Evolutionary conservation across 2,329 filamentous ascomycete species (phyloP), one percentile per base, ranked within the genome.

Genomic region (Xylariales sp.): DNA sequence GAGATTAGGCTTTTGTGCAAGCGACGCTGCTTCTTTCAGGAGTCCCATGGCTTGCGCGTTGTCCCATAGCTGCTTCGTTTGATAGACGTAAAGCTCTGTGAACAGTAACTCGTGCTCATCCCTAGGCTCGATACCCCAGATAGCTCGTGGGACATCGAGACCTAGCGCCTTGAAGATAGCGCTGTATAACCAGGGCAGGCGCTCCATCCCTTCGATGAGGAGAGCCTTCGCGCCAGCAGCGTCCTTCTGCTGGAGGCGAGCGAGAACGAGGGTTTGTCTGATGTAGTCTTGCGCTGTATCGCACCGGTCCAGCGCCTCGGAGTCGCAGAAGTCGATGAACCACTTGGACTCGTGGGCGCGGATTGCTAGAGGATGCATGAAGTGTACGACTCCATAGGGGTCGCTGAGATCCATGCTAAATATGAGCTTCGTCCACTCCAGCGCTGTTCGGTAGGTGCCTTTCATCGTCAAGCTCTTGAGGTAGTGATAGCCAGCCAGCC

Each of bases 341-440:
- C 87, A 88, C 25, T 83, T 68, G 3, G 84, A 78, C 51, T 95
- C 83, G 44, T 83, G 74, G 4, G 88, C 85, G 38, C 88, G 80
- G n/a, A 97, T 70, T 2, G 89, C 88, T 37, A 95, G 72, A 46
- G 88, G 79, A 55, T 96, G 91, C 33, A 95, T 78, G 45, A 88
- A 75, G 39, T 95, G 76, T 43, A 82, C 74, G 54, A 95, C 78
- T 32, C 80, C 86, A 53, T 95, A 96, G 0, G 89, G 89, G 55
- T 98, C 93, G 4, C 71, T 66, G 33, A 81, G 80, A 48, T 89
- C 79, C 41, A 97, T 63, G 41, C 82, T 78, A 20, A 94, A 72
- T 8, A 96, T 69, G 5, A 97, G 65, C 63, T 93, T 95, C 6
- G 87, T 78, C 90, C 93, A 98, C 61, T 97, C 93, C 33, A 95